Conservation (phyloP, 345 rosid genomes). For the Pelargonium nanum region DNA sequence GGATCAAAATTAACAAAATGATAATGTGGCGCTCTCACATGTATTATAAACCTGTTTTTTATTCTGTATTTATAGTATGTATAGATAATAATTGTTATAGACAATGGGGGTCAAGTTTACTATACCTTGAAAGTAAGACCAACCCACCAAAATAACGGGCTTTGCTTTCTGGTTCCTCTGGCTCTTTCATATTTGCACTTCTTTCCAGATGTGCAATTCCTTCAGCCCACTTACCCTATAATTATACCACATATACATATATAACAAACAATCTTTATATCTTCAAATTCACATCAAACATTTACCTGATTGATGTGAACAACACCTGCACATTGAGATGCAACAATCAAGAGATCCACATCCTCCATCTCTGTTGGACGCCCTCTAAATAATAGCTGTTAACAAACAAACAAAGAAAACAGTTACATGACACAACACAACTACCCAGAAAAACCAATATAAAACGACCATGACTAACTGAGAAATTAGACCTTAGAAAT, state of each 20-base stretch:
- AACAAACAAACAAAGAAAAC: slow-evolving; percentile 3
- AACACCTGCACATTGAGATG: slow-evolving; percentile 78
- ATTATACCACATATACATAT: background rate
- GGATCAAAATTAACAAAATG: too few relatives aligned
- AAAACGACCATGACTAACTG: background rate
- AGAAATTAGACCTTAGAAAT: slow-evolving; percentile 47
- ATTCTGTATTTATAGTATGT: background rate
- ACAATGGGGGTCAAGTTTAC: background rate
- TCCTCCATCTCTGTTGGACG: slow-evolving; percentile 41
- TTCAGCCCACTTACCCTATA: slow-evolving; percentile 58
- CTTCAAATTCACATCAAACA: background rate
- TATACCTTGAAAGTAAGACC: slow-evolving; percentile 59
- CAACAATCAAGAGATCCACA: slow-evolving; percentile 53
- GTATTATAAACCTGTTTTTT: background rate
- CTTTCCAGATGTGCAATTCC: slow-evolving; percentile 69
- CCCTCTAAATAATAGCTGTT: slow-evolving; percentile 42
- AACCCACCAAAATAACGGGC: slow-evolving; percentile 64
- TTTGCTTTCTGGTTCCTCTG: slow-evolving; percentile 59
- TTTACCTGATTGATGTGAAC: slow-evolving; percentile 55
- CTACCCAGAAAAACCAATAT: background rate
- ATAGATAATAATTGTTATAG: background rate
- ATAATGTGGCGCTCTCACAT: too few relatives aligned
- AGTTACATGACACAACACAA: slow-evolving; percentile 2
- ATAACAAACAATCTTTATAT: background rate
- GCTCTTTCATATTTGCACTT: slow-evolving; percentile 54